Conservation (phyloP, 495 filamentous ascomycete genomes). For the Neurospora sp. region DNA sequence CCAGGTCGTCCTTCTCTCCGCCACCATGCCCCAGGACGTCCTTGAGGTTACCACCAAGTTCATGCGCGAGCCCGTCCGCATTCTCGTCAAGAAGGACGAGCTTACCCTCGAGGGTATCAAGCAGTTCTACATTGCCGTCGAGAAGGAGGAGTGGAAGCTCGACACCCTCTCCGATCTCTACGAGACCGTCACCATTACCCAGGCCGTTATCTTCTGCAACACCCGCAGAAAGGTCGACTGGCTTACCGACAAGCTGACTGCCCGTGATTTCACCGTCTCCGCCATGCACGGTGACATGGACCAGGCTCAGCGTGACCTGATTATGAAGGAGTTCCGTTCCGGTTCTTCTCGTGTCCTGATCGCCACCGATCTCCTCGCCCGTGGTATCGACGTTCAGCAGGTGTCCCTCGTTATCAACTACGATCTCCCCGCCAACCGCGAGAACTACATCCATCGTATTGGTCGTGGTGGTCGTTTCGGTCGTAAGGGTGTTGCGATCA, state of each 20-base stretch:
- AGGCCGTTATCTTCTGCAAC: constrained; percentile 99
- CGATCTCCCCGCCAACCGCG: constrained; percentile 94
- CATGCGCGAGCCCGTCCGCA: constrained; percentile 98
- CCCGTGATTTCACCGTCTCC: constrained; percentile 95
- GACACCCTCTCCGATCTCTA: constrained; percentile 99
- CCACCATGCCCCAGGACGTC: constrained; percentile 95
- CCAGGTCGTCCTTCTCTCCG: constrained; percentile 95
- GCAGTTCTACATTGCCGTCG: constrained; percentile 98
- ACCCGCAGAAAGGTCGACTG: constrained; percentile 99
- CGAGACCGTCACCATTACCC: constrained; percentile 97
- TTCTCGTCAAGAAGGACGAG: constrained; percentile 99
- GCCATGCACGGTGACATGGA: constrained; percentile 99
- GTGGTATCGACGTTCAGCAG: constrained; percentile 98
- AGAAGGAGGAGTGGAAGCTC: constrained; percentile 99
- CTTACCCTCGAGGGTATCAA: constrained; percentile 96
- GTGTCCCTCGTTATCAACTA: constrained; percentile 99
- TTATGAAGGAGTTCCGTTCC: constrained; percentile 98
- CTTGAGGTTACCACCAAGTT: constrained; percentile 99
- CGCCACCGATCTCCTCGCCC: constrained; percentile 91
- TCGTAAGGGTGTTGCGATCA: constrained; percentile 98
- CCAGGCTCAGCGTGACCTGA: constrained; percentile 91
- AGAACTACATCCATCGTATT: constrained; percentile 99
- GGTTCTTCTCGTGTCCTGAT: constrained; percentile 97
- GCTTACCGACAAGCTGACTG: constrained; percentile 97
- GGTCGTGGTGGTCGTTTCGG: constrained; percentile 93